Percentiles rank a stretch among this genome's conserved stretches.
Evolutionary conservation across 495 filamentous ascomycete genomes (phyloP).

Genomic region (Bacidia gigantensis): DNA sequence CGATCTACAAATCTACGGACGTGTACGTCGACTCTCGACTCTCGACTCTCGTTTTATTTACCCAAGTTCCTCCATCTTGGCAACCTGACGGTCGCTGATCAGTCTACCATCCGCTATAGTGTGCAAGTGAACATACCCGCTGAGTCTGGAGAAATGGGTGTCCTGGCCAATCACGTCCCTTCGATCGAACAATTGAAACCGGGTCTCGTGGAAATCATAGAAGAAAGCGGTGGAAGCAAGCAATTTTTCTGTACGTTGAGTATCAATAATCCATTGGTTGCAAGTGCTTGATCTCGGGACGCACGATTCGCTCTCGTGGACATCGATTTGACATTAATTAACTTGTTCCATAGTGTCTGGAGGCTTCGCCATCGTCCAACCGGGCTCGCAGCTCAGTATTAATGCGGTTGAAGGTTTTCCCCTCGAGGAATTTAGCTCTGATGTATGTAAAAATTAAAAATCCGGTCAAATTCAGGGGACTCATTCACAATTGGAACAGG

Average conservation of each 20-base stretch:
- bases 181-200: slow-evolving; percentile 98
- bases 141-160: slow-evolving; percentile 97
- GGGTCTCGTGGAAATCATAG: slow-evolving; percentile 85
- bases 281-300: too few relatives aligned
- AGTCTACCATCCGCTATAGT: slow-evolving; percentile 38
- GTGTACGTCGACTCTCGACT: slow-evolving; percentile 47
- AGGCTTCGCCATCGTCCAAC: slow-evolving; percentile 94
- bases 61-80: not conserved
- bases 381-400: slow-evolving; percentile 87
- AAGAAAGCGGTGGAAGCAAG: slow-evolving; percentile 87
- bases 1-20: slow-evolving; percentile 62
- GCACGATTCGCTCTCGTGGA: too few relatives aligned
- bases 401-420: slow-evolving; percentile 92
- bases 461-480: too few relatives aligned
- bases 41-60: slow-evolving; percentile 6
- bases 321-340: too few relatives aligned
- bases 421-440: slow-evolving; percentile 87
- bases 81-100: not conserved
- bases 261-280: not conserved
- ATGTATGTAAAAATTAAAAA: slow-evolving; percentile 40
- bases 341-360: slow-evolving; percentile 71
- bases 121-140: slow-evolving; percentile 98
- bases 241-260: slow-evolving; percentile 85
- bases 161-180: slow-evolving; percentile 96
- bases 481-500: too few relatives aligned